A percentile compares a stretch with the other conserved stretches of the same genome.
These are phyloP conservation scores for Colletotrichum horii DNA, from an alignment of 2,329 filamentous ascomycete species.

Conservation along the genomic window DNA sequence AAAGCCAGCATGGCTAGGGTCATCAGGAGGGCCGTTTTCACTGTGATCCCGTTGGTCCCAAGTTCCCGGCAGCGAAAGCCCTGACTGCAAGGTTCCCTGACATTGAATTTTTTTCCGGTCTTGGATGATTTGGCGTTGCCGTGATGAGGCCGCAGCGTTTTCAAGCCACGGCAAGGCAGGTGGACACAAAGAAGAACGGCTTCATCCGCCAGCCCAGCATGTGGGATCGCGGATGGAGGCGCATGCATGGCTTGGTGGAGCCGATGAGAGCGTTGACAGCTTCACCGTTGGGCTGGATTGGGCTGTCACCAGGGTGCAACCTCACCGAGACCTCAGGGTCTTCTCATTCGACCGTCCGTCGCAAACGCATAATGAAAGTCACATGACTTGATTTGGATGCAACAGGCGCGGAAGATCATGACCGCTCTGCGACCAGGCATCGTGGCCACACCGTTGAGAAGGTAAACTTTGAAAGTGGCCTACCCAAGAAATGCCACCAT, in stretches of 20 bases:
- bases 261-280: neutral
- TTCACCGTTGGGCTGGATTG: conserved; percentile 17
- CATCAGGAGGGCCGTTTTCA: conserved; percentile 7
- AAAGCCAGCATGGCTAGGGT: neutral
- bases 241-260: conserved; percentile 6
- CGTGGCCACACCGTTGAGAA: neutral
- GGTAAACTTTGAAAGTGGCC: neutral
- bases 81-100: neutral
- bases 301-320: conserved; percentile 13
- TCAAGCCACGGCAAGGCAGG: neutral
- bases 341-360: neutral
- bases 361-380: neutral
- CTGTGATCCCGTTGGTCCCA: conserved; percentile 6
- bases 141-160: neutral
- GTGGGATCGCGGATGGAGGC: neutral
- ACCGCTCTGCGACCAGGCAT: neutral
- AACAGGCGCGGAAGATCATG: neutral
- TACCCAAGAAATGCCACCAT: neutral
- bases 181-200: conserved; percentile 14
- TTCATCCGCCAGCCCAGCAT: conserved; percentile 17
- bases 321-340: neutral
- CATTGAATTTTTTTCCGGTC: neutral
- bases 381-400: conserved; percentile 1
- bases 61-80: conserved; percentile 4
- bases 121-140: neutral